These are phyloP conservation scores for Perkinsus marinus DNA, from an alignment of 169 alveolate genomes.

Conservation along the genomic window DNA sequence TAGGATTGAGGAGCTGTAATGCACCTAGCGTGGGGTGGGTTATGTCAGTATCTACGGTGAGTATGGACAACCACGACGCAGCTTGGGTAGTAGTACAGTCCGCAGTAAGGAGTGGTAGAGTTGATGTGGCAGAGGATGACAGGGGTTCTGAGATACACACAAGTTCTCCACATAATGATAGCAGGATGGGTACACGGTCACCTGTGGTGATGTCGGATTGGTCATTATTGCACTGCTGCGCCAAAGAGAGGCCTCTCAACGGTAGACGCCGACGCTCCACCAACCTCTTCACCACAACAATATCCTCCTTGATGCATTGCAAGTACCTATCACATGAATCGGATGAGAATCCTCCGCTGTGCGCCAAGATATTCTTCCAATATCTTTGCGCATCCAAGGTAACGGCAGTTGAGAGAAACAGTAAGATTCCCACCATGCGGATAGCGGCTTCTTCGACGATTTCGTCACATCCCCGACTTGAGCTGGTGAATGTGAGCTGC, in stretches of 20 bases:
- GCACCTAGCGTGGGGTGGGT: neutral
- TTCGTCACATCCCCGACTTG: too few species aligned
- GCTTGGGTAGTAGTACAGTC: neutral
- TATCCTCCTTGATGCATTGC: too few species aligned
- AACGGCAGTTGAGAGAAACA: too few species aligned
- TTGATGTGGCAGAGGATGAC: neutral
- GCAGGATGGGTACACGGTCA: neutral
- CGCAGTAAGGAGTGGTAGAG: neutral
- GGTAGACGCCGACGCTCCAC: too few species aligned
- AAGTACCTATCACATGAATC: too few species aligned
- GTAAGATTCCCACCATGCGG: too few species aligned
- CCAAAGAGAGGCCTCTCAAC: neutral
- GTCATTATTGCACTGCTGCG: neutral
- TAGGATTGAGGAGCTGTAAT: neutral
- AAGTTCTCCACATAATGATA: neutral
- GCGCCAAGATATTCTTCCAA: too few species aligned
- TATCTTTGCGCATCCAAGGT: too few species aligned
- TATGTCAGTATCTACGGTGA: neutral
- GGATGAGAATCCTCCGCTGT: too few species aligned
- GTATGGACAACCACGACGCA: neutral
- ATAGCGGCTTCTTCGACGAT: too few species aligned
- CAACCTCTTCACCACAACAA: too few species aligned
- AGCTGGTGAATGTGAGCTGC: too few species aligned
- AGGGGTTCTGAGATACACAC: neutral
- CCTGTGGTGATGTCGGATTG: neutral